Base-by-base conservation (phyloP, 306 rosid genomes). In the Gastrolobium bilobum region DNA sequence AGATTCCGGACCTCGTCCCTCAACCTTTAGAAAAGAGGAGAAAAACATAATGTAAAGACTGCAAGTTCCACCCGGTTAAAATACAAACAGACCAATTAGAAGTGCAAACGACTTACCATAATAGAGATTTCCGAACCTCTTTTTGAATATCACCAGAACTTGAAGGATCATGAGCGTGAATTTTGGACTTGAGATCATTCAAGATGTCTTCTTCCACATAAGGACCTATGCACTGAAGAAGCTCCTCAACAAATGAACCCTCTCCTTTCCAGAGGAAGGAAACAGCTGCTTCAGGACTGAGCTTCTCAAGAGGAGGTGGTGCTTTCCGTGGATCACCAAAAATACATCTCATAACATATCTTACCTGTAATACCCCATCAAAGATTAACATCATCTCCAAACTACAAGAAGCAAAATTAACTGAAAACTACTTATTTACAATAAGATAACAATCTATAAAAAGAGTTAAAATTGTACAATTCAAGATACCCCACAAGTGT, bases 291-390 rank as follows among this genome's bases (percentile, higher is more conserved):
- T 90, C 96, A 56, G 94, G 88, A 88, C 91, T 83, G 85, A 96
- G 91, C 94, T 88, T 89, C 90, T 91, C 90, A 58, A 96, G 87
- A 31, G 99, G 99, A 76, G 99, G 99, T 33, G 97, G 98, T 15
- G 99, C 98, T 68, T 86, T 84, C 85, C 91, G 90, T 13, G 97
- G 96, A 85, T 96, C 95, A 30, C 93, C 96, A 87, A 93, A 96
- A 81, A 90, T 70, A 81, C 92, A 89, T 88, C 96, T 87, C 98
- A 96, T 87, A 38, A 91, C 98, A 78, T 96, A 96, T 81, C 99
- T 90, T 86, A 96, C 99, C 99, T 96, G 85, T 50, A 71, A 73
- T 47, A 79, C 38, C 53, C 78, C 67, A 20, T 56, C 11, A 71
- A 62, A 67, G 48, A 77, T 83, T 54, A 79, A 76, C 60, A 61